Evolutionary conservation across 306 rosid species (phyloP).

Genomic region (Astragalus membranaceus): DNA sequence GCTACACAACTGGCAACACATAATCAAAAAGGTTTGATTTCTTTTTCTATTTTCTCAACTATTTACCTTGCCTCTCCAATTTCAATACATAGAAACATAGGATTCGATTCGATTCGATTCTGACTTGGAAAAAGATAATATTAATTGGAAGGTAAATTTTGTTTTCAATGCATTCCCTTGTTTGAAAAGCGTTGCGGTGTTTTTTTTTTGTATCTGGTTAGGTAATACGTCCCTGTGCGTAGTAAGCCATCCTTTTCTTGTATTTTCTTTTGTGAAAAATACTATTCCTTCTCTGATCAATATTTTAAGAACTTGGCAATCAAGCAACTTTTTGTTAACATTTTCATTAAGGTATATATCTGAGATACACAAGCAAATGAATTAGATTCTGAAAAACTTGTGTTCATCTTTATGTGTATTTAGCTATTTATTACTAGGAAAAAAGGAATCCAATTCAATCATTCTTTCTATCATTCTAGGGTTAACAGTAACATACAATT

Average conservation of each 20-base stretch:
- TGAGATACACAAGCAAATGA: not conserved
- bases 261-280: not conserved
- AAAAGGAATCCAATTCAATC: not conserved
- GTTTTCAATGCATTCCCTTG: conserved; percentile 12
- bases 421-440: conserved; percentile 4
- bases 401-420: not conserved
- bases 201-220: not conserved
- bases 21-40: not conserved
- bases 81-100: too few species aligned
- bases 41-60: not conserved
- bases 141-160: not conserved
- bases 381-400: not conserved
- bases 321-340: not conserved
- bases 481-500: not conserved
- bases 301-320: not conserved
- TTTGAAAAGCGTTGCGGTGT: not conserved
- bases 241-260: not conserved
- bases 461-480: not conserved
- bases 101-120: not conserved
- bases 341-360: conserved; percentile 8
- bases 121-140: not conserved
- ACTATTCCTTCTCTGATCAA: not conserved
- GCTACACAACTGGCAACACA: not conserved
- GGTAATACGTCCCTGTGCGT: not conserved
- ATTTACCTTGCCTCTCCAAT: not conserved